These are phyloP conservation scores for Psilocybe cyanescens DNA, from an alignment of 768 basidiomycete genomes.

Conservation along the genomic window DNA sequence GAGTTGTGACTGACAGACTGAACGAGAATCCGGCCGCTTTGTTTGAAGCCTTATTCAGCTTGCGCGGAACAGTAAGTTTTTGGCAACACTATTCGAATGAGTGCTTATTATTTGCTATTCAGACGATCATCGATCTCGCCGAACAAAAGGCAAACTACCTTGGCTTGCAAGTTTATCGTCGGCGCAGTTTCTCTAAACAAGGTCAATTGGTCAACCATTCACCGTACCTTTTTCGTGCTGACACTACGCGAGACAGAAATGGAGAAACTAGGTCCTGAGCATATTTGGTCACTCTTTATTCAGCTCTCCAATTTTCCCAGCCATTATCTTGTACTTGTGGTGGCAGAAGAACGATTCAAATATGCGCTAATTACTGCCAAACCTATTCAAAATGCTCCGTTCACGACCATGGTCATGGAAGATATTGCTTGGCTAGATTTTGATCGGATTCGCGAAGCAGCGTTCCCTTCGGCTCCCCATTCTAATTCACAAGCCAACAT, in stretches of 20 bases:
- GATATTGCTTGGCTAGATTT: conserved; percentile 84
- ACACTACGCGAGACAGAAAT: conserved; percentile 49
- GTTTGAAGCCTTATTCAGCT: conserved; percentile 54
- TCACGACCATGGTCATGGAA: conserved; percentile 66
- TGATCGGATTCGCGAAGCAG: conserved; percentile 60
- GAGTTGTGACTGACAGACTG: conserved; percentile 56
- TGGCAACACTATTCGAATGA: neutral
- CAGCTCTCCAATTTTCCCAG: conserved; percentile 76
- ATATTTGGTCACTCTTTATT: conserved; percentile 71
- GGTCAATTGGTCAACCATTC: conserved; percentile 42
- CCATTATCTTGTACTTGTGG: conserved; percentile 85
- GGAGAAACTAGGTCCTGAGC: conserved; percentile 67
- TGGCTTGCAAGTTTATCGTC: conserved; percentile 75
- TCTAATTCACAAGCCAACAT: neutral
- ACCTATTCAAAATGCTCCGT: conserved; percentile 55
- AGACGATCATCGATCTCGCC: conserved; percentile 84
- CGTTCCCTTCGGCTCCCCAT: conserved; percentile 18
- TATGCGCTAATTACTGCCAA: conserved; percentile 81
- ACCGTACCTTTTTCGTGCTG: neutral
- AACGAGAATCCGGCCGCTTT: conserved; percentile 73
- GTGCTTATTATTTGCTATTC: neutral
- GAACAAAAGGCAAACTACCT: conserved; percentile 88
- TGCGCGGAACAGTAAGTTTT: conserved; percentile 64
- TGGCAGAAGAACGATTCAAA: conserved; percentile 76
- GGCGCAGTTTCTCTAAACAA: conserved; percentile 66